Percentiles rank a stretch among this genome's conserved stretches.
Evolutionary conservation across 345 rosid species (phyloP).

Genomic region (Salix udensis): DNA sequence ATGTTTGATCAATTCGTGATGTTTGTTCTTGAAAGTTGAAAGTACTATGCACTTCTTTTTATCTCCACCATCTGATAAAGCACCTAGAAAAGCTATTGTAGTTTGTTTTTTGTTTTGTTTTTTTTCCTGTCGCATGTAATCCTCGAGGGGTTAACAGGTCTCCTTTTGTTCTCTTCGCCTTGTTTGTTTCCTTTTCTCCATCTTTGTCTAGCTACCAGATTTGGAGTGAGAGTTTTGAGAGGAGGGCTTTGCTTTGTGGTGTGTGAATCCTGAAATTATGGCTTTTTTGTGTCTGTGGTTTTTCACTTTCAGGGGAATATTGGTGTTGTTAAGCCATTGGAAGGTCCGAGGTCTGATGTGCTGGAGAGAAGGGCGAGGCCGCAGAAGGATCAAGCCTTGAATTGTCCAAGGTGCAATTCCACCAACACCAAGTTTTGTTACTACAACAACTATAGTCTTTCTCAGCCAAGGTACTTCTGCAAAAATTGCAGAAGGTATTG

Average conservation of each 20-base stretch:
- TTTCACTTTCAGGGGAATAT: conserved; percentile 28
- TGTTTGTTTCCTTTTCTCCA: conserved; percentile 19
- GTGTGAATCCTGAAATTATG: conserved; percentile 28
- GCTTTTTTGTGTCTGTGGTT: conserved; percentile 8
- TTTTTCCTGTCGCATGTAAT: conserved; percentile 17
- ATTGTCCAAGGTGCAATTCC: conserved; percentile 57
- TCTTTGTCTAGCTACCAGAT: background rate
- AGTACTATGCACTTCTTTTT: conserved; percentile 10
- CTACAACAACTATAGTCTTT: conserved; percentile 55
- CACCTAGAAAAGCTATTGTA: conserved; percentile 14
- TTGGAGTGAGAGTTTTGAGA: background rate
- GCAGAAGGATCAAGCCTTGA: conserved; percentile 39
- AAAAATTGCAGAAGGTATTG: conserved; percentile 60
- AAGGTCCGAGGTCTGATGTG: conserved; percentile 22
- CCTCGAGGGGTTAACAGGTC: conserved; percentile 19
- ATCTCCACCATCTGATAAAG: conserved; percentile 18
- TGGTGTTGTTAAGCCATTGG: conserved; percentile 36
- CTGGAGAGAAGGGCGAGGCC: conserved; percentile 37
- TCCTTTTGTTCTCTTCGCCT: conserved; percentile 21
- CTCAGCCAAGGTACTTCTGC: conserved; percentile 61
- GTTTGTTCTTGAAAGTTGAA: conserved; percentile 15
- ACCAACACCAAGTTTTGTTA: conserved; percentile 54
- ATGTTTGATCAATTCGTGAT: conserved; percentile 22
- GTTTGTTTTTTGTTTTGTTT: conserved; percentile 1
- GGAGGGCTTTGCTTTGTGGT: background rate